Conservation (phyloP, 208 protist species). For the Leishmania guyanensis region DNA sequence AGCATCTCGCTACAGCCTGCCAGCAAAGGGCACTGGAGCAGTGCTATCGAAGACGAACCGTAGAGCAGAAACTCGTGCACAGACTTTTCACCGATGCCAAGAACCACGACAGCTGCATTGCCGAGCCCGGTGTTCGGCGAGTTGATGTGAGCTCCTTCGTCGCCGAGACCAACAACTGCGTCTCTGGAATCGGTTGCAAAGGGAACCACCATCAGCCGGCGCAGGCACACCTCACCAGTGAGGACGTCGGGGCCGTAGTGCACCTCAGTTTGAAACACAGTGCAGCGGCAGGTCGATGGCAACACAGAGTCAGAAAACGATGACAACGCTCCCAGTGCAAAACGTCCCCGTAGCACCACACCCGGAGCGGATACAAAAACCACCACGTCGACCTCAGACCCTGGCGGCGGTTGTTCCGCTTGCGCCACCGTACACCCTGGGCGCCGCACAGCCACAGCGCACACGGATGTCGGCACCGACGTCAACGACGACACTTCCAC, state of each 20-base stretch:
- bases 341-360: conserved; percentile 23
- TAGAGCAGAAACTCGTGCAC: conserved; percentile 46
- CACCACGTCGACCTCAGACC: conserved; percentile 13
- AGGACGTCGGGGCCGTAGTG: conserved; percentile 15
- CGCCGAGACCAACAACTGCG: background rate
- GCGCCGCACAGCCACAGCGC: conserved; percentile 21
- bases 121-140: background rate
- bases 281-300: background rate
- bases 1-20: conserved; percentile 33
- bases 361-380: conserved; percentile 20
- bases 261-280: conserved; percentile 7
- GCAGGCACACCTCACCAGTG: conserved; percentile 24
- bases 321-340: conserved; percentile 1
- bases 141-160: background rate
- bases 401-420: background rate
- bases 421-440: background rate
- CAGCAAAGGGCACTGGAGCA: conserved; percentile 56
- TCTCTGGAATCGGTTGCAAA: conserved; percentile 2
- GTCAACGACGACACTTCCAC: conserved; percentile 46
- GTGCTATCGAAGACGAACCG: conserved; percentile 27
- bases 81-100: conserved; percentile 48
- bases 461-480: conserved; percentile 48
- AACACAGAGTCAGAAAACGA: background rate
- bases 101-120: conserved; percentile 23
- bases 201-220: conserved; percentile 17